Percentiles rank a stretch among this genome's conserved stretches.
These are phyloP conservation scores for Gigaspora rosea DNA, from an alignment of 192 early-diverging fungal species.

Conservation along the genomic window DNA sequence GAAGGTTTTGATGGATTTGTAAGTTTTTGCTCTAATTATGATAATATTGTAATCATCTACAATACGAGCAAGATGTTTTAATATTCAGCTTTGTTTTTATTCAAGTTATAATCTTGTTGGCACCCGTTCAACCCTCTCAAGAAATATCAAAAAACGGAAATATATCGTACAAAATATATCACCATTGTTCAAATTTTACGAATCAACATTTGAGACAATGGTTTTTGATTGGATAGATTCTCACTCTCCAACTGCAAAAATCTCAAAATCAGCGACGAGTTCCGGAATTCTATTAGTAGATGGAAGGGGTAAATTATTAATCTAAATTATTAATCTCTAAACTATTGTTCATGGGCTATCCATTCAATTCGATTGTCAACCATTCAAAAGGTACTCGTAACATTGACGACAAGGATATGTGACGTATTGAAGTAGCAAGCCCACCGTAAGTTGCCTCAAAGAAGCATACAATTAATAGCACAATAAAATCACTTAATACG, in stretches of 20 bases:
- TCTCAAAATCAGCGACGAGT: slow-evolving; percentile 16
- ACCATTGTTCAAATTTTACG: slow-evolving; percentile 28
- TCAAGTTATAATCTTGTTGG: slow-evolving; percentile 10
- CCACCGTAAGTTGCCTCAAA: slow-evolving; percentile 8
- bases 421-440: slow-evolving; percentile 12
- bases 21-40: not conserved
- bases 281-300: slow-evolving; percentile 17
- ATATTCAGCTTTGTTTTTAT: not conserved
- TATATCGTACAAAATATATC: not conserved
- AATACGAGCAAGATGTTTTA: not conserved
- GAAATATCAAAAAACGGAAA: not conserved
- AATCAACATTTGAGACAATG: slow-evolving; percentile 16
- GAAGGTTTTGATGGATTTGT: slow-evolving; percentile 5
- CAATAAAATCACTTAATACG: slow-evolving; percentile 5
- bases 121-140: not conserved
- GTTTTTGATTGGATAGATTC: slow-evolving; percentile 29
- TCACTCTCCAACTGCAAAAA: slow-evolving; percentile 7
- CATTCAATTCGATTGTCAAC: slow-evolving; percentile 8
- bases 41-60: not conserved
- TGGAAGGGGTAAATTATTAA: not conserved
- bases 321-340: not conserved
- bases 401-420: not conserved
- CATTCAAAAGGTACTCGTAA: not conserved
- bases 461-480: not conserved
- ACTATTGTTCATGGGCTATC: not conserved